A percentile compares a stretch with the other conserved stretches of the same genome.
These are phyloP conservation scores for Musa acuminata DNA, from an alignment of 176 grass and related monocot species.

Conservation along the genomic window DNA sequence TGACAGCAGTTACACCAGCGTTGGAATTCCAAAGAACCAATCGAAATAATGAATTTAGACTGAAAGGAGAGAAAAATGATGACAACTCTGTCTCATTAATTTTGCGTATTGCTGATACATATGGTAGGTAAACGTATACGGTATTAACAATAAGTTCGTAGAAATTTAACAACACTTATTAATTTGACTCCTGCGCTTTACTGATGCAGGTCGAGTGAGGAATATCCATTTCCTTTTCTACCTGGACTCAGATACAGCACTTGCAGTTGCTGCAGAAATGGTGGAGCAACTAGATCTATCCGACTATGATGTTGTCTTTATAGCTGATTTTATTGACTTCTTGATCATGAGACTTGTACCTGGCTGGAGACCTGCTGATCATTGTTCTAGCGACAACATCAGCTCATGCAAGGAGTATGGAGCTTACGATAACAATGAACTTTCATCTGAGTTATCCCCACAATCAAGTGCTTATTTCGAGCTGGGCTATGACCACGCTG, in stretches of 20 bases:
- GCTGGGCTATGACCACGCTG: conserved; percentile 2
- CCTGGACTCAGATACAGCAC: conserved; percentile 20
- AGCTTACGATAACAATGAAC: background rate
- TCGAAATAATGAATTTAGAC: conserved; percentile 36
- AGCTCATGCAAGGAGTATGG: conserved; percentile 2
- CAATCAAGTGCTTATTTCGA: background rate
- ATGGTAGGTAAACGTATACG: conserved; percentile 14
- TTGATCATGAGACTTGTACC: conserved; percentile 22
- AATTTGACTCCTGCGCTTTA: background rate
- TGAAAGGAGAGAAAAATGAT: conserved; percentile 24
- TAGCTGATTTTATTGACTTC: conserved; percentile 27
- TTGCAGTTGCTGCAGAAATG: conserved; percentile 24
- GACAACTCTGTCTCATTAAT: conserved; percentile 11
- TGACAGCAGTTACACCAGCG: conserved; percentile 17
- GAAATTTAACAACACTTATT: background rate
- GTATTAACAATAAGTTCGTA: background rate
- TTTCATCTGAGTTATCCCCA: background rate
- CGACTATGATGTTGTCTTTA: conserved; percentile 24
- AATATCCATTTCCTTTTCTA: conserved; percentile 31
- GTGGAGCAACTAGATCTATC: conserved; percentile 25
- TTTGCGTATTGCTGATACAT: conserved; percentile 17
- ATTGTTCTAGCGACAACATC: background rate
- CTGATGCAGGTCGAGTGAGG: conserved; percentile 16
- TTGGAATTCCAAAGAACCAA: conserved; percentile 62
- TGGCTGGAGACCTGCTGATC: conserved; percentile 14